phyloP scores from a whole-genome alignment of 495 filamentous ascomycete genomes.

The Articulospora tetracladia region DNA sequence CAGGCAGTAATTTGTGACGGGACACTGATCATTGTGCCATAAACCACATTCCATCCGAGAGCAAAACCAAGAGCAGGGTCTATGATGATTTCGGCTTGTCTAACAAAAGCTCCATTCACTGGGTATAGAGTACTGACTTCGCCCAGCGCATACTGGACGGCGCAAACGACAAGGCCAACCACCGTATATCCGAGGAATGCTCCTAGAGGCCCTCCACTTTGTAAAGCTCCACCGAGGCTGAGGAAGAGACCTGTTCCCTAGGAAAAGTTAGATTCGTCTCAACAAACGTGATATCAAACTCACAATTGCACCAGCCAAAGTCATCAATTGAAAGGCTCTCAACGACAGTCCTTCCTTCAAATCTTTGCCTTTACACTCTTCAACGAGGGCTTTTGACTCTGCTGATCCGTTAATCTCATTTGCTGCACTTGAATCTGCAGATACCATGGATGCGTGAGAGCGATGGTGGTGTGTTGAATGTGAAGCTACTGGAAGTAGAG shows the following conservation, averaged over 20 bases:
- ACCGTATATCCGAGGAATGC: slow-evolving; percentile 50
- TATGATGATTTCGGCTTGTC: slow-evolving; percentile 70
- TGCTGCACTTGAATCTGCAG: no score
- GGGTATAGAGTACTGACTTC: slow-evolving; percentile 61
- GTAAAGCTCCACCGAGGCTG: slow-evolving; percentile 37
- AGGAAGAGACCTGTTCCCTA: slow-evolving; percentile 50
- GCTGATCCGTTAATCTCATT: no score
- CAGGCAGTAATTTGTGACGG: slow-evolving; percentile 60
- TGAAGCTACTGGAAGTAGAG: no score
- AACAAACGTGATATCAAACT: slow-evolving; percentile 21
- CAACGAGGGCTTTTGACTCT: not conserved
- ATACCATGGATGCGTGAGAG: no score
- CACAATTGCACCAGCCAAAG: slow-evolving; percentile 58
- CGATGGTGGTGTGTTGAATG: no score
- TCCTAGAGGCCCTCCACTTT: slow-evolving; percentile 44
- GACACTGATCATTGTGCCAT: slow-evolving; percentile 44
- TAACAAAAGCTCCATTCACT: slow-evolving; percentile 48
- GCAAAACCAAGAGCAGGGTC: slow-evolving; percentile 79
- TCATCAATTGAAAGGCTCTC: slow-evolving; percentile 72
- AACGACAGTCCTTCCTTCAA: slow-evolving; percentile 19
- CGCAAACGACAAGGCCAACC: slow-evolving; percentile 45
- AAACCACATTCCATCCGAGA: slow-evolving; percentile 59
- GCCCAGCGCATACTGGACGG: slow-evolving; percentile 51
- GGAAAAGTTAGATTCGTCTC: slow-evolving; percentile 31
- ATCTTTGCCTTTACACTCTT: not conserved